Evolutionary conservation across 257 asterid species (phyloP).

Genomic region (Ligustrum vulgare): DNA sequence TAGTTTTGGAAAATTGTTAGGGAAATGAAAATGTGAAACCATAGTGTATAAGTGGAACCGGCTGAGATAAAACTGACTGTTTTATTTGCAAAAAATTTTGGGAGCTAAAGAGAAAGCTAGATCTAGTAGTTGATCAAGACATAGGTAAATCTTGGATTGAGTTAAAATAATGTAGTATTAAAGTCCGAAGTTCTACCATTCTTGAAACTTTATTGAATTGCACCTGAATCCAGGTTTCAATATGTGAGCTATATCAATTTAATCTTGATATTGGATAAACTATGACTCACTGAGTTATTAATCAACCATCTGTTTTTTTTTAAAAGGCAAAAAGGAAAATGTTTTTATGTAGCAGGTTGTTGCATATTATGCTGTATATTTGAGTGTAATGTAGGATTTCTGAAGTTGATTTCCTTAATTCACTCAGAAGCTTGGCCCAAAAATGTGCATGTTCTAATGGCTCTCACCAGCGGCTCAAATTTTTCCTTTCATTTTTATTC

Average conservation of each 20-base stretch:
- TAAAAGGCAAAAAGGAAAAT: background rate
- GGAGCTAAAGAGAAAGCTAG: background rate
- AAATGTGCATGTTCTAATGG: background rate
- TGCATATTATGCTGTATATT: background rate
- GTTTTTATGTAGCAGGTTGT: background rate
- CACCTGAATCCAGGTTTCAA: background rate
- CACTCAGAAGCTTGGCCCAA: background rate
- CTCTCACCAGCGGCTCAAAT: background rate
- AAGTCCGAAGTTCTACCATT: background rate
- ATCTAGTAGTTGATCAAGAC: background rate
- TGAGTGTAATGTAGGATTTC: background rate
- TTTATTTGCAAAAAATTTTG: background rate
- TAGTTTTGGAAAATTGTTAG: background rate
- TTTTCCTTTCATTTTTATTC: background rate
- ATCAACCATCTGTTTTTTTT: too few relatives aligned
- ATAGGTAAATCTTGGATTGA: background rate
- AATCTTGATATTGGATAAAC: background rate
- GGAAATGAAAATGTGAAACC: background rate
- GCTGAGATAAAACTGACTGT: background rate
- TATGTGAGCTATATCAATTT: background rate
- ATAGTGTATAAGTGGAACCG: background rate
- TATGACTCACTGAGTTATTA: background rate
- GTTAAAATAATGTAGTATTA: background rate
- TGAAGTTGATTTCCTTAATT: background rate
- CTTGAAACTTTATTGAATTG: background rate